Conservation (phyloP, 2,329 filamentous ascomycete genomes). For the Ceratocystis destructans region DNA sequence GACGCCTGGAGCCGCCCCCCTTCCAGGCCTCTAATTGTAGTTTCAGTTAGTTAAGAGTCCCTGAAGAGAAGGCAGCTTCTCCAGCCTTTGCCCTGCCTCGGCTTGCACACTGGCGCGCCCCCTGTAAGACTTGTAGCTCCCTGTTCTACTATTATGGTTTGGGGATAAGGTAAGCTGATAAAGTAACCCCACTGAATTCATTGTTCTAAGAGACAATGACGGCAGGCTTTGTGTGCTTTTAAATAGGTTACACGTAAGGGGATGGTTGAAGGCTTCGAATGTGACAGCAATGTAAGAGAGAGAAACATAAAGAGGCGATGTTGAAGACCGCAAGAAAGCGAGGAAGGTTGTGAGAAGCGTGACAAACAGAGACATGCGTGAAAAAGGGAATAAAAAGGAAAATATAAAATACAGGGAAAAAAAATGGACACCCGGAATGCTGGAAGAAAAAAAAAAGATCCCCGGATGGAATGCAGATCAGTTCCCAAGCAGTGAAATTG, state of each 20-base stretch:
- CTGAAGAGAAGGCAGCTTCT: not conserved
- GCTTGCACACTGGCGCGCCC: too few relatives aligned
- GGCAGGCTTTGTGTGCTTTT: not conserved
- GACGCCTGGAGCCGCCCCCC: not conserved
- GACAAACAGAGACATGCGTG: not conserved
- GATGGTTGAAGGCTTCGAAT: not conserved
- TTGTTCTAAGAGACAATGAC: not conserved
- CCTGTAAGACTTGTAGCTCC: too few relatives aligned
- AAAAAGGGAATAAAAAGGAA: not conserved
- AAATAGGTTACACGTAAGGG: not conserved
- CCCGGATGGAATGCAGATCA: slow-evolving; percentile 7
- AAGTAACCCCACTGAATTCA: too few relatives aligned
- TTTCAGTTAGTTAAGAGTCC: slow-evolving; percentile 1
- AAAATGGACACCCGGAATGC: slow-evolving; percentile 1
- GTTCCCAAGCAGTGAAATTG: slow-evolving; percentile 3
- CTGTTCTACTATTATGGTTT: too few relatives aligned
- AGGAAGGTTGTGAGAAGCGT: not conserved
- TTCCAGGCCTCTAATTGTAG: slow-evolving; percentile 6
- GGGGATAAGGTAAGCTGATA: too few relatives aligned
- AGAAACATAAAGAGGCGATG: slow-evolving; percentile 3
- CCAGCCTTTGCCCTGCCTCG: not conserved
- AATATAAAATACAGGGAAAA: not conserved
- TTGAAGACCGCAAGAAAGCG: not conserved
- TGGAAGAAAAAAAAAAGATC: slow-evolving; percentile 6
- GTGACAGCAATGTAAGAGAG: slow-evolving; percentile 4